Conservation (phyloP, 208 protist genomes). For the Trypanosomatidae sp. region DNA sequence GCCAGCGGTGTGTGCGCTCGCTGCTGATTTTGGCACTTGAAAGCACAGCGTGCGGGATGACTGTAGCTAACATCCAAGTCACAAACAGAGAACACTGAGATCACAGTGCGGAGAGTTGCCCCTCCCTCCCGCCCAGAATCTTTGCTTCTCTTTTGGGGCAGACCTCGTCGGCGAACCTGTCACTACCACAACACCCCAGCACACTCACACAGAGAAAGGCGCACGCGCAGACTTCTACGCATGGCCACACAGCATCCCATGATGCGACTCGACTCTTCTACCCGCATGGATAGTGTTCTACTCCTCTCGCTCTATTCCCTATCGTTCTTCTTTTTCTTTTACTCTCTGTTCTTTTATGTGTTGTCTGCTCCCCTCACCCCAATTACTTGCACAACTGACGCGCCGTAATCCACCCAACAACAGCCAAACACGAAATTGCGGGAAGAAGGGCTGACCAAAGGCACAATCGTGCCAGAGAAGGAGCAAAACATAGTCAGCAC, state of each 20-base stretch:
- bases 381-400: not conserved
- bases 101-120: not conserved
- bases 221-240: not conserved
- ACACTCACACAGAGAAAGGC: not conserved
- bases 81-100: not conserved
- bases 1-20: not conserved
- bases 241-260: not conserved
- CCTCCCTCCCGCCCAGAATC: not conserved
- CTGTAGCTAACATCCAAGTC: not conserved
- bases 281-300: not conserved
- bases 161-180: not conserved
- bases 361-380: not conserved
- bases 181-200: not conserved
- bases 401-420: not conserved
- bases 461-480: not conserved
- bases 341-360: not conserved
- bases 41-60: not conserved
- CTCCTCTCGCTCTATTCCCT: not conserved
- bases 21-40: not conserved
- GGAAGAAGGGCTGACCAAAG: not conserved
- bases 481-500: not conserved
- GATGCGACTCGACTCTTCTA: not conserved
- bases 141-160: not conserved
- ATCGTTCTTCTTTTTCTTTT: slow-evolving; percentile 8
- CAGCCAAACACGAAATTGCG: not conserved